Base-by-base conservation (phyloP, 2,329 filamentous ascomycete species). In the Exophiala mesophila region DNA sequence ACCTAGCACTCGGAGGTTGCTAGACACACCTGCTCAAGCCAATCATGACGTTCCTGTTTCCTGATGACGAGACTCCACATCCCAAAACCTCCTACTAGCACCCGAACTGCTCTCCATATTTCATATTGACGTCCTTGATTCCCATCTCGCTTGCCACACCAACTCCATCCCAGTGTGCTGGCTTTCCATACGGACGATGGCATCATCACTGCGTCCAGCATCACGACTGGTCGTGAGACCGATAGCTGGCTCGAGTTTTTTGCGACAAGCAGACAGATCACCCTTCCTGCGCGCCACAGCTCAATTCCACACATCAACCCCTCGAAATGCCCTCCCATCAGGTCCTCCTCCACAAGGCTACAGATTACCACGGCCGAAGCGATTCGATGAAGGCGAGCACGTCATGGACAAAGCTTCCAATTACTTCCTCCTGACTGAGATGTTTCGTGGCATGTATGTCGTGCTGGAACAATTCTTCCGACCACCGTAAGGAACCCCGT, bases 401-500 rank as follows among this genome's bases (percentile, higher is more conserved):
- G 78, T 84, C 24, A 70, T 94, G 56, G 88, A 96, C 69, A 84
- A 83, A 65, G 76, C 88, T 52, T 88, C 86, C 57, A 92, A 89
- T 65, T 97, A 88, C 75, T 98, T 98, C 71, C 77, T 98, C 63
- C 72, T 97, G 75, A 82, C 85, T 40, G 92, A 98, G 76, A 92
- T 97, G 84, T 77, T 87, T 65, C 82, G 92, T 62, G 92, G 92
- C 68, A 97, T 98, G 92, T 98, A 96, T 63, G 82, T 98, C 56
- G 80, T 92, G 68, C 65, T 98, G 63, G 92, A 98, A 78, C 90
- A 98, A 74, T 98, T 85, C 78, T 97, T 98, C 76, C 77, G 92
- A 67, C 88, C 90, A 70, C 89, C 92, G 85, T 97, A 77, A 77
- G 88, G 7, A 26, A 26, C 12, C 23, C 23, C 23, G 12, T 88